Evolutionary conservation across 2,329 filamentous ascomycete species (phyloP).

Genomic region (Verticillium isaacii): DNA sequence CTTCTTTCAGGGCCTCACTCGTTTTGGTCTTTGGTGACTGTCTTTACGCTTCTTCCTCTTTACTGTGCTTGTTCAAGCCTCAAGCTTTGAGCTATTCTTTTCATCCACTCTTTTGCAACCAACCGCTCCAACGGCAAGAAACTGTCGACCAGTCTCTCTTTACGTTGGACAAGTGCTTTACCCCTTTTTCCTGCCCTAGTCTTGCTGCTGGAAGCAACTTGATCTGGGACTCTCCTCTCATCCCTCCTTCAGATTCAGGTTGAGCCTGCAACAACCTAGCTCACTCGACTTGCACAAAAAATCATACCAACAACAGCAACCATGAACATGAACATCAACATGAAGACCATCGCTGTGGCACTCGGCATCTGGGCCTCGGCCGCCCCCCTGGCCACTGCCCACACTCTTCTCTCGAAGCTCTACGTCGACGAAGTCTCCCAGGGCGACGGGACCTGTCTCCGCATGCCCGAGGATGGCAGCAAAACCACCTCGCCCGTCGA

Average conservation of each 20-base stretch:
- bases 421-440: slow-evolving; percentile 58
- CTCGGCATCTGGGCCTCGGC: slow-evolving; percentile 29
- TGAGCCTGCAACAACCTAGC: not conserved
- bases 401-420: slow-evolving; percentile 61
- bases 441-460: slow-evolving; percentile 67
- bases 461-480: slow-evolving; percentile 52
- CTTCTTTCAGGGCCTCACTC: not conserved
- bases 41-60: slow-evolving; percentile 10
- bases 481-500: slow-evolving; percentile 54
- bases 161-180: not conserved
- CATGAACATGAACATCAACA: slow-evolving; percentile 23
- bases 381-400: slow-evolving; percentile 38
- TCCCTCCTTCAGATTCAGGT: not conserved
- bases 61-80: not conserved
- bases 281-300: no score
- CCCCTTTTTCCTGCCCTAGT: not conserved
- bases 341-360: slow-evolving; percentile 25
- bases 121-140: not conserved
- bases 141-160: slow-evolving; percentile 13
- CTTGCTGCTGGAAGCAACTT: no score
- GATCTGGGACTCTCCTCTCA: not conserved
- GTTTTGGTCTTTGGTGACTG: slow-evolving; percentile 9
- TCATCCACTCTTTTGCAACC: slow-evolving; percentile 6
- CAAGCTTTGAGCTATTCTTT: slow-evolving; percentile 9
- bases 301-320: not conserved